phyloP scores from a whole-genome alignment of 1,284 basidiomycete species.

The Trametes versicolor region DNA sequence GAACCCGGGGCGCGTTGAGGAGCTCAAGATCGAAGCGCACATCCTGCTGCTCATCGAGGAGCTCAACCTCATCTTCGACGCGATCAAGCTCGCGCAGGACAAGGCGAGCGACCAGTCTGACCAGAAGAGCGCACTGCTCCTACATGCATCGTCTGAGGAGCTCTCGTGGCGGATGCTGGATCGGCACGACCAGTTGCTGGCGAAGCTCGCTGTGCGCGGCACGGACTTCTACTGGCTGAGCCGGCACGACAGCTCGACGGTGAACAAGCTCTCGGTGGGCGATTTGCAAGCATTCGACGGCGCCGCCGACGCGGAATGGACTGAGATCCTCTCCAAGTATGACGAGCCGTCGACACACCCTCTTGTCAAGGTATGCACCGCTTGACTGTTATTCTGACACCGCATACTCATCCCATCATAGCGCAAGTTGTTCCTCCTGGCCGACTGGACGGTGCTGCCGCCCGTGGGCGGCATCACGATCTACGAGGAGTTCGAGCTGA shows the following conservation, averaged over 20 bases:
- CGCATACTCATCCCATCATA: conserved; percentile 40
- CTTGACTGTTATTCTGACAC: neutral
- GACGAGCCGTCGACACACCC: conserved; percentile 75
- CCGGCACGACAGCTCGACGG: conserved; percentile 90
- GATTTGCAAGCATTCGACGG: conserved; percentile 92
- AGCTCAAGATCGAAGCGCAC: conserved; percentile 82
- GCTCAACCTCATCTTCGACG: conserved; percentile 89
- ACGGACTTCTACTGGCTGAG: conserved; percentile 89
- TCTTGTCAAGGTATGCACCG: conserved; percentile 64
- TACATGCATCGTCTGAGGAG: conserved; percentile 87
- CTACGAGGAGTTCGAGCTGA: conserved; percentile 85
- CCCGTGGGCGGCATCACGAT: conserved; percentile 96
- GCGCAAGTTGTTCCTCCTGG: conserved; percentile 74
- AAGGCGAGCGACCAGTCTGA: conserved; percentile 76
- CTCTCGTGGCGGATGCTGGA: conserved; percentile 97
- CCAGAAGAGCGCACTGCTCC: conserved; percentile 83
- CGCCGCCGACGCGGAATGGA: conserved; percentile 84
- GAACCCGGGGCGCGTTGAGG: conserved; percentile 60
- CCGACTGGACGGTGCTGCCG: conserved; percentile 84
- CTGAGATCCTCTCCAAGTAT: conserved; percentile 88
- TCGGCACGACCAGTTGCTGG: conserved; percentile 76
- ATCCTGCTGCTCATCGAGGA: conserved; percentile 82
- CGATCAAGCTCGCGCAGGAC: conserved; percentile 86
- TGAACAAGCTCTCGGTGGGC: conserved; percentile 81
- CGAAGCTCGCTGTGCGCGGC: conserved; percentile 86